Conservation (phyloP, 257 asterid species). For the Dorcoceras hygrometricum region DNA sequence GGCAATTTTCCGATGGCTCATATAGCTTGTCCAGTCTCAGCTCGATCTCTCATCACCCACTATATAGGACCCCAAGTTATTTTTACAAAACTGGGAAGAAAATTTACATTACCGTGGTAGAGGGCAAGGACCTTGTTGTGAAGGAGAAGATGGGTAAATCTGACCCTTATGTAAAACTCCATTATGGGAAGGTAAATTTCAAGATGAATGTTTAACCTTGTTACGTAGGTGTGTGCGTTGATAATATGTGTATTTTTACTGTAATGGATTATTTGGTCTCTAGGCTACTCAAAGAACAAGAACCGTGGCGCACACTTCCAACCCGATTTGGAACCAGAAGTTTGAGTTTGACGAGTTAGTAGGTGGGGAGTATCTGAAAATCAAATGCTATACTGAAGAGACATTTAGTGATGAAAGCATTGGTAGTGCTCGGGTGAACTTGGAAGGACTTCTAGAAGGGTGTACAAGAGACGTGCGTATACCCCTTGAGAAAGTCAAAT, state of each 20-base stretch:
- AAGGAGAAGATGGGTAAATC: constrained; percentile 79
- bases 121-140: constrained; percentile 69
- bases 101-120: constrained; percentile 62
- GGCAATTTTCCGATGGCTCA: constrained; percentile 95
- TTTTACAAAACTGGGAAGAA: constrained; percentile 73
- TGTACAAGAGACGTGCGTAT: constrained; percentile 64
- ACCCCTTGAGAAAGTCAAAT: constrained; percentile 86
- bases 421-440: constrained; percentile 85
- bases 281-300: constrained; percentile 64
- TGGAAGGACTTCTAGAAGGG: constrained; percentile 93
- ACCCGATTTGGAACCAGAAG: constrained; percentile 83
- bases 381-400: constrained; percentile 80
- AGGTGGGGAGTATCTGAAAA: constrained; percentile 80
- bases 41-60: constrained; percentile 44
- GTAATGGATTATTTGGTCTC: constrained; percentile 17
- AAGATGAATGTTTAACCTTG: neutral
- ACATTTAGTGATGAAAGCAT: constrained; percentile 81
- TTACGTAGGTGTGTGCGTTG: neutral
- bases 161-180: constrained; percentile 72
- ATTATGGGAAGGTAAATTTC: constrained; percentile 82
- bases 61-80: constrained; percentile 44
- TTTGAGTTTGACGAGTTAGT: constrained; percentile 90
- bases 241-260: neutral
- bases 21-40: constrained; percentile 44
- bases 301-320: constrained; percentile 58